phyloP scores from a whole-genome alignment of 2,329 filamentous ascomycete genomes.

The Periconia sp. region DNA sequence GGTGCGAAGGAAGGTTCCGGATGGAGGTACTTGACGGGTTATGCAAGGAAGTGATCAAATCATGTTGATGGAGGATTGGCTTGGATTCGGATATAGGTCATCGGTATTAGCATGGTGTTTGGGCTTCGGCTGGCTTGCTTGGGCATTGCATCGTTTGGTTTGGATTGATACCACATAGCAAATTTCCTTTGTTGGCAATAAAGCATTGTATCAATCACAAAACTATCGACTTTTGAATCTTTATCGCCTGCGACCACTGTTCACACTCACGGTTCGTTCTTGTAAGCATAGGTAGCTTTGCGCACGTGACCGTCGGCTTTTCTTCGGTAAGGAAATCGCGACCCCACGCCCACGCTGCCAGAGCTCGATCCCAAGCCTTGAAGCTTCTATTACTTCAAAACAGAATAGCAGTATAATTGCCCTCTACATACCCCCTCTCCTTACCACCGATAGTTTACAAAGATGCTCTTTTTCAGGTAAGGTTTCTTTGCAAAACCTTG shows the following conservation, averaged over 20 bases:
- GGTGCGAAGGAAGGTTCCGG: slow-evolving; percentile 63
- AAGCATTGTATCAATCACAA: neutral
- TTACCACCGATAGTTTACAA: slow-evolving; percentile 5
- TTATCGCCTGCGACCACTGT: no score
- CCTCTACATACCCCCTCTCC: slow-evolving; percentile 5
- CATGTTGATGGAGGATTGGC: slow-evolving; percentile 13
- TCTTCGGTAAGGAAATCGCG: slow-evolving; percentile 17
- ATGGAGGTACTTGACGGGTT: slow-evolving; percentile 66
- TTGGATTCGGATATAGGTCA: slow-evolving; percentile 4
- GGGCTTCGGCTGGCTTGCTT: slow-evolving; percentile 9
- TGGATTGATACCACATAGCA: slow-evolving; percentile 38
- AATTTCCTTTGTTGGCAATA: slow-evolving; percentile 29
- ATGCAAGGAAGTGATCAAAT: slow-evolving; percentile 42
- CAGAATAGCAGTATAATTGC: slow-evolving; percentile 6
- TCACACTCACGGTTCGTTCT: no score
- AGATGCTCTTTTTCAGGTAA: slow-evolving; percentile 62
- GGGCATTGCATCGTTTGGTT: slow-evolving; percentile 10
- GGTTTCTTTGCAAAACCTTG: neutral
- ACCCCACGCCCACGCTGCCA: slow-evolving; percentile 33
- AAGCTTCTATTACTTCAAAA: slow-evolving; percentile 10
- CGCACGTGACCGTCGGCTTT: slow-evolving; percentile 23
- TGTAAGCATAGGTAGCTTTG: no score
- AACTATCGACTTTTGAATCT: no score
- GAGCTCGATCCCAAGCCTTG: slow-evolving; percentile 19
- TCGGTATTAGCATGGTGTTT: slow-evolving; percentile 28